Percentiles rank a stretch among this genome's conserved stretches.
phyloP scores from a whole-genome alignment of 192 early-diverging fungal species.

The Phycomyces nitens region DNA sequence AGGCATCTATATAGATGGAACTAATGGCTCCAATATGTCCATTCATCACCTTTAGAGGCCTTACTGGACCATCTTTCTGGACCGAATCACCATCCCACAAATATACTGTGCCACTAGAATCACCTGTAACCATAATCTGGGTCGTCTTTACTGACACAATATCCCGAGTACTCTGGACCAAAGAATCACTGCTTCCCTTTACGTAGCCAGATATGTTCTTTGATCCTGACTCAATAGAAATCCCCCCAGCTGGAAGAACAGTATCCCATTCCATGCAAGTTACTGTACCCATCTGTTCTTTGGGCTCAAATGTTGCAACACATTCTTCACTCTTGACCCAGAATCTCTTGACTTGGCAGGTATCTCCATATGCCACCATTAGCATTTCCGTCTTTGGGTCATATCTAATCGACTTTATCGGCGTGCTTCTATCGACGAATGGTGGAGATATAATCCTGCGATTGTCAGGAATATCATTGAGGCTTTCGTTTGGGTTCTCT shows the following conservation, averaged over 20 bases:
- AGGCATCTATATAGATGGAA: slow-evolving; percentile 31
- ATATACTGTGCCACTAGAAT: slow-evolving; percentile 46
- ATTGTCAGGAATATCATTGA: not conserved
- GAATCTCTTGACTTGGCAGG: slow-evolving; percentile 17
- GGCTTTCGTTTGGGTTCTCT: not conserved
- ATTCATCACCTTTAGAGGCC: slow-evolving; percentile 9
- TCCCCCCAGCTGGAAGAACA: not conserved
- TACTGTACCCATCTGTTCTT: slow-evolving; percentile 13
- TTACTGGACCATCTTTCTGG: slow-evolving; percentile 32
- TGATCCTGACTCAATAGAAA: slow-evolving; percentile 11
- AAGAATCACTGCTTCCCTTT: not conserved
- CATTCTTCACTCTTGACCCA: slow-evolving; percentile 13
- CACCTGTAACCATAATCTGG: slow-evolving; percentile 47
- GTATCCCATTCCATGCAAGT: slow-evolving; percentile 29
- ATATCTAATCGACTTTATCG: slow-evolving; percentile 18
- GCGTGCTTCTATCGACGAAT: not conserved
- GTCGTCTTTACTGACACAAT: not conserved
- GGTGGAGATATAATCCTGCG: slow-evolving; percentile 2
- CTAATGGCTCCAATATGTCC: slow-evolving; percentile 27
- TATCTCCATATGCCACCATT: slow-evolving; percentile 22
- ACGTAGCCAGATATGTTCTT: not conserved
- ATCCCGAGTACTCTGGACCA: not conserved
- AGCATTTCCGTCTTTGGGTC: slow-evolving; percentile 6
- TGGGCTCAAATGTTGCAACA: slow-evolving; percentile 20
- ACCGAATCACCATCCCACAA: slow-evolving; percentile 47